Percentiles rank a stretch among this genome's conserved stretches.
Evolutionary conservation across 306 rosid species (phyloP).

Genomic region (Malus domestica): DNA sequence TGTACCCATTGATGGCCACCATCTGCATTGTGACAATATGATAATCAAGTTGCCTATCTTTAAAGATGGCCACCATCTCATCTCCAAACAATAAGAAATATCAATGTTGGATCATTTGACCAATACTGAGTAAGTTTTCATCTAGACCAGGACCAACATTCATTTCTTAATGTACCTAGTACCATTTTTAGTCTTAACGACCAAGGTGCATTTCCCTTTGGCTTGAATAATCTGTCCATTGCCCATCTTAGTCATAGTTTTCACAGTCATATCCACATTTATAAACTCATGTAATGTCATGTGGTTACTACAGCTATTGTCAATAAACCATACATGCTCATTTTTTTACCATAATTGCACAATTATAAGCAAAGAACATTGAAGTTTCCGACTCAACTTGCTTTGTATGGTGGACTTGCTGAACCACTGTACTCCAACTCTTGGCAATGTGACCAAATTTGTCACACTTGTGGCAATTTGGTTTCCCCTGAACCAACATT

Average conservation of each 20-base stretch:
- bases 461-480: too few relatives aligned
- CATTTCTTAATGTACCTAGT: neutral
- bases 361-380: neutral
- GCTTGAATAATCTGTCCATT: neutral
- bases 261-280: neutral
- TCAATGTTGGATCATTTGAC: too few relatives aligned
- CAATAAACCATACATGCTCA: neutral
- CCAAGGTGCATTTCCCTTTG: neutral
- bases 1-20: too few relatives aligned
- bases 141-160: neutral
- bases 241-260: neutral
- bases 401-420: too few relatives aligned
- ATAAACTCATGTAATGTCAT: neutral
- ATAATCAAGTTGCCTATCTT: too few relatives aligned
- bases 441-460: too few relatives aligned
- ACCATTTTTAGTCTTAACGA: neutral
- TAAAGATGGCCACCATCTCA: too few relatives aligned
- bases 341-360: too few relatives aligned
- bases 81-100: too few relatives aligned
- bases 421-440: too few relatives aligned
- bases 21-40: too few relatives aligned
- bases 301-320: neutral
- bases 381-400: neutral
- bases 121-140: neutral
- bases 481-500: too few relatives aligned